Evolutionary conservation across 2,329 filamentous ascomycete genomes (phyloP), one percentile per base, ranked within the genome.

Genomic region (Cercospora beticola): DNA sequence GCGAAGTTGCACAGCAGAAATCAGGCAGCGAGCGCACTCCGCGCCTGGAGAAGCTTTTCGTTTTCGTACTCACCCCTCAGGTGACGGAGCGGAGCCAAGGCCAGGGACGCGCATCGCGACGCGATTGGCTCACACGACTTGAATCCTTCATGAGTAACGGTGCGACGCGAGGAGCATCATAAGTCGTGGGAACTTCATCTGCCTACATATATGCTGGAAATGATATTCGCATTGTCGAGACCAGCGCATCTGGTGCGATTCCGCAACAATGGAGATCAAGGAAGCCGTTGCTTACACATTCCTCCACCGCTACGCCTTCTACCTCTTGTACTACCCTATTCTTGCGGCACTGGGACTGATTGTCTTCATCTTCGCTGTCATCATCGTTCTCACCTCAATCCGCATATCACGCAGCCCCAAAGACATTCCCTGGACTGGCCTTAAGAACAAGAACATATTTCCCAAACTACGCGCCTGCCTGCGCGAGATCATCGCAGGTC

Each of bases 401-500:
- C 31, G 21, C 18, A 62, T 62, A 30, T 28, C 31, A 9, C 30
- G 21, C n/a, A 46, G 31, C 10, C 59, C 59, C 1, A 40, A 23
- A 6, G 31, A 26, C n/a, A 40, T 62, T 16, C 28, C 33, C 16
- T 40, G 59, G 59, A 21, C 31, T 30, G 59, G 59, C 16, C 33
- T 62, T 1, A 18, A 40, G n/a, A 33, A 64, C 28, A 64, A 31
- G 9, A 54, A n/a, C 0, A n/a, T 56, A 21, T 46, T 64, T 26
- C 62, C 62, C 21, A 63, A 56, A 36, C 18, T 56, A 31, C 46
- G 46, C 16, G 62, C 62, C 30, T 64, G 36, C 14, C 43, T 64
- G 12, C 33, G 60, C 12, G 65, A 58, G 26, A 26, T 67, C 12
- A 31, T 46, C 21, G 60, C 28, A 23, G 60, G 60, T 10, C 59